Percentiles rank a stretch among this genome's conserved stretches.
Conservation (phyloP, 495 filamentous ascomycete species). For the Penicillium samsonianum region DNA sequence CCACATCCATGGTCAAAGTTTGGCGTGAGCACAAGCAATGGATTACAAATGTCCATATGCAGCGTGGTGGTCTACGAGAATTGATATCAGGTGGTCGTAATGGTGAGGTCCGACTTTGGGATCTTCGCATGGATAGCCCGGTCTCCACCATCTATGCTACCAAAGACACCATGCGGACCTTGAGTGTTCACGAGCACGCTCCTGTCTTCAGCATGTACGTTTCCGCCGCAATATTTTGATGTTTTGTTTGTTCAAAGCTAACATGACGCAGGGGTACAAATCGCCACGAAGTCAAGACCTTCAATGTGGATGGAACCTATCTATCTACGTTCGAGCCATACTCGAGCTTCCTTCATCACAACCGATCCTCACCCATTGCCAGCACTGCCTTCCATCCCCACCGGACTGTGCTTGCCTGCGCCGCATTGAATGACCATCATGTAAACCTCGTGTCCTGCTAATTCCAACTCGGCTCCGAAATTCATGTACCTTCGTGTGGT, state of each 20-base stretch:
- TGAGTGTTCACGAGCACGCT: slow-evolving; percentile 94
- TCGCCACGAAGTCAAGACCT: slow-evolving; percentile 83
- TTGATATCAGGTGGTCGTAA: slow-evolving; percentile 83
- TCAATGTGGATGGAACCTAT: slow-evolving; percentile 77
- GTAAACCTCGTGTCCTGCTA: slow-evolving; percentile 50
- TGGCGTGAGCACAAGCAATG: slow-evolving; percentile 96
- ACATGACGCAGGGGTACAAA: slow-evolving; percentile 71
- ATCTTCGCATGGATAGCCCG: slow-evolving; percentile 79
- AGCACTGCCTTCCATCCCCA: slow-evolving; percentile 94
- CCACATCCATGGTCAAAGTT: slow-evolving; percentile 85
- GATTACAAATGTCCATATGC: slow-evolving; percentile 95
- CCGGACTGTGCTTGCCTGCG: slow-evolving; percentile 84
- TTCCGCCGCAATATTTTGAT: background rate
- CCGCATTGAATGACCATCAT: slow-evolving; percentile 56
- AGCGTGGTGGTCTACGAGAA: slow-evolving; percentile 90
- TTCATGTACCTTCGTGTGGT: slow-evolving; percentile 5
- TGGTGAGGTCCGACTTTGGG: slow-evolving; percentile 94
- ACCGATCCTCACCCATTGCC: slow-evolving; percentile 76
- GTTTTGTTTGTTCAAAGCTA: slow-evolving; percentile 8
- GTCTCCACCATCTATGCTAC: slow-evolving; percentile 73
- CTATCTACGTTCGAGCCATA: slow-evolving; percentile 85
- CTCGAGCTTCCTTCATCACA: slow-evolving; percentile 79
- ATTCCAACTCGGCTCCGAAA: slow-evolving; percentile 14
- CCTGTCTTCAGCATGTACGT: slow-evolving; percentile 95
- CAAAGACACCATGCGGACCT: slow-evolving; percentile 74